A percentile compares a stretch with the other conserved stretches of the same genome.
These are phyloP conservation scores for Daldinia decipiens DNA, from an alignment of 495 filamentous ascomycete species.

Conservation along the genomic window DNA sequence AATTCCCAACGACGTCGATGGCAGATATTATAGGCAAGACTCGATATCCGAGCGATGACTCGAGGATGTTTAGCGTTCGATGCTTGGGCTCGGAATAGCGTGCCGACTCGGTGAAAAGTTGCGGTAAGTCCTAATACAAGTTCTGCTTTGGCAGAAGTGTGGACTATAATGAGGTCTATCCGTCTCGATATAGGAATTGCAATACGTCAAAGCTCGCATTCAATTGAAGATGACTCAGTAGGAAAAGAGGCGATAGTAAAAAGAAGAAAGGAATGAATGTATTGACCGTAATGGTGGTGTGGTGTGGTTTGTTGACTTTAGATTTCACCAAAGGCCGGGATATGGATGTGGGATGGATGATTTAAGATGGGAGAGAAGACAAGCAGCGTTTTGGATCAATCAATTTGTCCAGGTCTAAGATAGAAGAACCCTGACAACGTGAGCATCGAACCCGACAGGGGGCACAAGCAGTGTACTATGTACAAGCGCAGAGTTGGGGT, in stretches of 20 bases:
- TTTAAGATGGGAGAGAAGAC: slow-evolving; percentile 21
- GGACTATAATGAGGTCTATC: slow-evolving; percentile 3
- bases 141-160: slow-evolving; percentile 25
- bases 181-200: slow-evolving; percentile 17
- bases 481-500: neutral
- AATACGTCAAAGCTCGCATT: slow-evolving; percentile 35
- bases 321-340: slow-evolving; percentile 10
- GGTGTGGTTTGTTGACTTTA: slow-evolving; percentile 4
- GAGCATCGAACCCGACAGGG: slow-evolving; percentile 13
- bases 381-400: slow-evolving; percentile 28
- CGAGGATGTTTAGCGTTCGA: slow-evolving; percentile 22
- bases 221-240: slow-evolving; percentile 26
- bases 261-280: slow-evolving; percentile 9
- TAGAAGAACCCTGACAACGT: slow-evolving; percentile 38
- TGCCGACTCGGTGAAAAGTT: slow-evolving; percentile 54
- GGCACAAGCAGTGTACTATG: slow-evolving; percentile 2
- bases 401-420: slow-evolving; percentile 36
- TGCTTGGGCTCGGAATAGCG: slow-evolving; percentile 21
- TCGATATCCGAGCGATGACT: slow-evolving; percentile 28
- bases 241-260: slow-evolving; percentile 14
- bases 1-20: slow-evolving; percentile 6
- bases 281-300: neutral
- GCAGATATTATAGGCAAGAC: slow-evolving; percentile 11
- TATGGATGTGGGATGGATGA: slow-evolving; percentile 21
- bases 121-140: slow-evolving; percentile 62